These are phyloP conservation scores for Salix arbutifolia DNA, from an alignment of 345 rosid species.

Conservation along the genomic window DNA sequence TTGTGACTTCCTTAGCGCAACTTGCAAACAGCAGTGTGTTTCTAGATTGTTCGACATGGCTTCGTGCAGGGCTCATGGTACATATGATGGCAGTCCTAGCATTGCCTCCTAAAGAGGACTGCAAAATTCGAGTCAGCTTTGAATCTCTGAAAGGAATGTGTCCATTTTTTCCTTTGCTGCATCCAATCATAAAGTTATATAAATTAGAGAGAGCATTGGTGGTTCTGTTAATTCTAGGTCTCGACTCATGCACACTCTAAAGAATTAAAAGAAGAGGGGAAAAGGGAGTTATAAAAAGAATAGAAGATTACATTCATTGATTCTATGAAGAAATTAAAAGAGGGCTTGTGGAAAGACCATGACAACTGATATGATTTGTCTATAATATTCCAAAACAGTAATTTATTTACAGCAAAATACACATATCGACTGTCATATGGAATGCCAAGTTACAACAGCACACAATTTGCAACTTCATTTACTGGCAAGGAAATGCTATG, in stretches of 20 bases:
- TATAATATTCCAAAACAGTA: not conserved
- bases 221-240: not conserved
- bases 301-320: not conserved
- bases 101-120: slow-evolving; percentile 86
- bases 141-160: slow-evolving; percentile 94
- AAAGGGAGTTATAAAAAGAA: not conserved
- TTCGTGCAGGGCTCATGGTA: slow-evolving; percentile 90
- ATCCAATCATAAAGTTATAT: slow-evolving; percentile 24
- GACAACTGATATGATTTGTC: not conserved
- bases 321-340: not conserved
- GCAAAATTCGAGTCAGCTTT: slow-evolving; percentile 90
- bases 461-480: not conserved
- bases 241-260: not conserved
- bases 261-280: not conserved
- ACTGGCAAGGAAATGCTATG: not conserved
- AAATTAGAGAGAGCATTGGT: slow-evolving; percentile 6
- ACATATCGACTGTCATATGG: not conserved
- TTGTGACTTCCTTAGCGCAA: slow-evolving; percentile 89
- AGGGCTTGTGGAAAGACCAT: not conserved
- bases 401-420: not conserved
- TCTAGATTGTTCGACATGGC: slow-evolving; percentile 89
- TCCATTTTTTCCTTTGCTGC: slow-evolving; percentile 91
- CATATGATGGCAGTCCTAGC: slow-evolving; percentile 91
- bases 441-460: not conserved
- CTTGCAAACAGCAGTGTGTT: slow-evolving; percentile 91